Evolutionary conservation across 305 asterid species (phyloP).

Genomic region (Withania somnifera): DNA sequence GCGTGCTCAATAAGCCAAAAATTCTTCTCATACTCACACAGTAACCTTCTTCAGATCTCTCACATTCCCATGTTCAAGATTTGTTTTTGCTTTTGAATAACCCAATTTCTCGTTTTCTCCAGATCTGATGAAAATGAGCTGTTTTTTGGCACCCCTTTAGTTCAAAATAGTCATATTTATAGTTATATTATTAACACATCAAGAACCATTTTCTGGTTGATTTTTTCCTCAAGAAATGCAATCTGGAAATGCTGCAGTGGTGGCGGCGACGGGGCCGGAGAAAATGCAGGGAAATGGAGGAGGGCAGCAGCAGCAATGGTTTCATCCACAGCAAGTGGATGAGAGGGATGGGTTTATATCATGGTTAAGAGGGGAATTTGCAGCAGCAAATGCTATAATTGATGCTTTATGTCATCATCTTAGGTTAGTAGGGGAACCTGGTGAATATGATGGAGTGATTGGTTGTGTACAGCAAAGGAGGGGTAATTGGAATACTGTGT

Average conservation of each 20-base stretch:
- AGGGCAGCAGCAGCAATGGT: slow-evolving; percentile 32
- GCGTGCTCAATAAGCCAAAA: slow-evolving; percentile 18
- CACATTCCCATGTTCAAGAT: background rate
- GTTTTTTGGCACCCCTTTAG: slow-evolving; percentile 1
- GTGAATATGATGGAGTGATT: slow-evolving; percentile 72
- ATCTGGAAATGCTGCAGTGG: slow-evolving; percentile 41
- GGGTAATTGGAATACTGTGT: slow-evolving; percentile 59
- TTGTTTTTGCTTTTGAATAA: no score
- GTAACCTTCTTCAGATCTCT: slow-evolving; percentile 10
- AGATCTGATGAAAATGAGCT: slow-evolving; percentile 41
- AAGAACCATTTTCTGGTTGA: background rate
- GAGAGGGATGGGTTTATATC: slow-evolving; percentile 65
- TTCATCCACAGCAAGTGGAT: slow-evolving; percentile 44
- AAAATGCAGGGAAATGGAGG: slow-evolving; percentile 25
- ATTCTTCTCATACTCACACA: background rate
- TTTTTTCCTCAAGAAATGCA: slow-evolving; percentile 32
- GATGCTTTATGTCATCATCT: slow-evolving; percentile 83
- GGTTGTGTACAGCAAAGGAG: slow-evolving; percentile 69
- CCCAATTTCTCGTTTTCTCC: background rate
- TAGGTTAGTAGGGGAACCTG: slow-evolving; percentile 52
- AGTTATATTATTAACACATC: no score
- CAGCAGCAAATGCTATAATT: slow-evolving; percentile 81
- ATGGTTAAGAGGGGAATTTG: slow-evolving; percentile 88
- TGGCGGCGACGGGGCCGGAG: slow-evolving; percentile 21
- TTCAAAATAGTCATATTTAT: no score